Base-by-base conservation (phyloP, 1,284 basidiomycete genomes). In the Ceratobasidium sp. region DNA sequence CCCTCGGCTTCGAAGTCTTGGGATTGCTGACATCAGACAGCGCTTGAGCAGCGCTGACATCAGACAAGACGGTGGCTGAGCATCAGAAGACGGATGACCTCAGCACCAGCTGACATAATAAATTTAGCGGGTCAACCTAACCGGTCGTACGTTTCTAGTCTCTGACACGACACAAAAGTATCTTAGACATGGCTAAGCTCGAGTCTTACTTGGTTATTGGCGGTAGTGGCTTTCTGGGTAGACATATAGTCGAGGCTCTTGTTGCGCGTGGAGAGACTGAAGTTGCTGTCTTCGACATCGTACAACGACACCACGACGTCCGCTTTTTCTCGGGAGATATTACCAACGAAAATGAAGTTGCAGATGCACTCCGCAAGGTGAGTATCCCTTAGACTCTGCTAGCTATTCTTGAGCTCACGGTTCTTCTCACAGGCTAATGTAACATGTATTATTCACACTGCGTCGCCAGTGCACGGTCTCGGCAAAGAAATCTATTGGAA, bases 361-460 rank as follows among this genome's bases (percentile, higher is more conserved):
- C 88, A 4, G 86, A 88, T 75, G 94, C 93, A 17, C 82, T 98
- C 72, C 85, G 85, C 80, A 93, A 93, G 87, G 94, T 93, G 75
- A 41, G 87, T 84, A 19, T 22, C 44, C 56, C n/a, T 17, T 27
- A 27, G 56, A 48, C 33, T 17, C 31, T 17, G 75, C 24, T 15
- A 27, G 19, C 19, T 64, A 33, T 22, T 24, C 24, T 27, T 24
- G 2, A 15, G 64, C 65, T 66, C 19, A 66, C 31, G 47, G 14
- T 0, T 22, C 31, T 15, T 31, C 11, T 17, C 22, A 5, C 78
- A 96, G 93, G 91, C 91, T 77, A 89, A 90, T 62, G 88, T 94
- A 48, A 95, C 93, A 1, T 93, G 93, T 79, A 93, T 99, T 76
- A 96, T 99, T 79, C 97, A 99, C 83, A 99, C 97, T 9, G 97